phyloP scores from a whole-genome alignment of 2,329 filamentous ascomycete species.

The Drechslera avenae region DNA sequence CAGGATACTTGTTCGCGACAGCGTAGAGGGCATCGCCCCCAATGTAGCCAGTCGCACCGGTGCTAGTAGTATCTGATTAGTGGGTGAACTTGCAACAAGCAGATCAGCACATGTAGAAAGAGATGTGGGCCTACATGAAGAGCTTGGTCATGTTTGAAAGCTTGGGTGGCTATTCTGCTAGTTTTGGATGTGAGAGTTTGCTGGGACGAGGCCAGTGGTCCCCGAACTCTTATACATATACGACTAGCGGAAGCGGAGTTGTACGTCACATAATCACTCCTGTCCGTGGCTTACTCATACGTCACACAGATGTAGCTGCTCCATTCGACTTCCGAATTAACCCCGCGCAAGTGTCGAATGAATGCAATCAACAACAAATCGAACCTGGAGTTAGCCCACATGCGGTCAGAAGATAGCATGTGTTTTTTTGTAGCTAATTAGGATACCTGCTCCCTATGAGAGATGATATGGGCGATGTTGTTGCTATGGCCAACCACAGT shows the following conservation, averaged over 20 bases:
- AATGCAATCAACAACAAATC: too few species aligned
- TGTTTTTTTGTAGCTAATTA: too few species aligned
- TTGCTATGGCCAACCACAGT: too few species aligned
- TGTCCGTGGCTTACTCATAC: background rate
- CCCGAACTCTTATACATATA: background rate
- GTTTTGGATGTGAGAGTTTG: background rate
- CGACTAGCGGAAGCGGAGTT: background rate
- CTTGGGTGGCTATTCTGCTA: background rate
- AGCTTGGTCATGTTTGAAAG: constrained; percentile 31
- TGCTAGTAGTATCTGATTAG: constrained; percentile 26
- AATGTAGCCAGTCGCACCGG: constrained; percentile 43
- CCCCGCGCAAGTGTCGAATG: too few species aligned
- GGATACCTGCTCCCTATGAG: too few species aligned
- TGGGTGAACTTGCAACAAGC: background rate
- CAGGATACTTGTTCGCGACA: constrained; percentile 54
- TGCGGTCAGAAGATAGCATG: too few species aligned
- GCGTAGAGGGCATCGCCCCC: constrained; percentile 39
- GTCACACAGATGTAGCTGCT: constrained; percentile 8
- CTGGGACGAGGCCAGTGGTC: too few species aligned
- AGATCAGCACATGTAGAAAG: background rate
- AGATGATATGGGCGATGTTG: too few species aligned
- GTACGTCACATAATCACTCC: background rate
- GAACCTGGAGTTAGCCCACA: too few species aligned
- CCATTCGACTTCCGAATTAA: background rate
- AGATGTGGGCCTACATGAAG: constrained; percentile 27